Base-by-base conservation (phyloP, 2,329 filamentous ascomycete genomes). In the Pseudogymnoascus sp. region DNA sequence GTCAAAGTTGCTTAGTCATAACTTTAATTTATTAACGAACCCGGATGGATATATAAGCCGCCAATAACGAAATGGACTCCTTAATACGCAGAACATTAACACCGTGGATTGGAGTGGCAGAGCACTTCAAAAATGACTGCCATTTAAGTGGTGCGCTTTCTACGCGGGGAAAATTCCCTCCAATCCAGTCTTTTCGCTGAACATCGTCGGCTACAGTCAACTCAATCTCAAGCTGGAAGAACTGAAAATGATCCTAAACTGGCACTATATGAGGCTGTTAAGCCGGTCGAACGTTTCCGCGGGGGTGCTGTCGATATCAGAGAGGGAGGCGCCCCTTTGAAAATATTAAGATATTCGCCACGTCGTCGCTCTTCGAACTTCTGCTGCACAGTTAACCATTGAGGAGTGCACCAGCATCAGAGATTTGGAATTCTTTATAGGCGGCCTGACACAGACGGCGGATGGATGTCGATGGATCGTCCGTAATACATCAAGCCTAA, bases 371-470 rank as follows among this genome's bases (percentile, higher is more conserved):
- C 21, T 46, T 46, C 16, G 16, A 12, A 42, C 16, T 42, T 42
- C 16, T 40, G 18, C 38, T 16, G 37, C 14, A 38, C 37, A 38
- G 14, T 38, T 38, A 40, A 7, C n/a, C 38, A 42, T 42, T 12
- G 8, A 3, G 16, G 9, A 42, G 12, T 42, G 38, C 38, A 21
- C 36, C 36, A 37, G 12, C 6, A 14, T 4, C 67, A 71, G 34
- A 70, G 73, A 42, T 28, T 75, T 9, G 46, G 73, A 23, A 49
- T 64, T 9, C 31, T 64, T 64, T 21, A 61, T 69, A 2, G 56
- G 7, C n/a, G 38, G n/a, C n/a, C 7, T 40, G 38, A 18, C 66
- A 6, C 65, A 66, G 42, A 70, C 68, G 1, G 43, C 56, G 1
- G 7, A 53, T 25, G 73, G 72, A 7, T 64, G 66, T 38, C 36